phyloP scores from a whole-genome alignment of 352 stramenopile species.

The Elongisporangium anandrum region DNA sequence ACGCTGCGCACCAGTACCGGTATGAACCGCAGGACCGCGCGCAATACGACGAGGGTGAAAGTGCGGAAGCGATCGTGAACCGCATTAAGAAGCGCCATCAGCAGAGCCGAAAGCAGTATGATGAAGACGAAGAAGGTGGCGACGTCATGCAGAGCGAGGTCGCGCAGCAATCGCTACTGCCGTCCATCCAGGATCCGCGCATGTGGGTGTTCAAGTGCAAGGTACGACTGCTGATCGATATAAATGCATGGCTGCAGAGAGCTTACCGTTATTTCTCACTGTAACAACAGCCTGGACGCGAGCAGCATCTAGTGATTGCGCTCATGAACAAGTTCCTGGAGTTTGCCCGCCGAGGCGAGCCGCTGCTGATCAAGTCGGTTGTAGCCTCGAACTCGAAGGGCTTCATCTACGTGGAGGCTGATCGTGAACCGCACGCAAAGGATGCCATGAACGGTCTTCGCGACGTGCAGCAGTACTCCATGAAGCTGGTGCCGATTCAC shows the following conservation, averaged over 20 bases:
- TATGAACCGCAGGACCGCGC: slow-evolving; percentile 77
- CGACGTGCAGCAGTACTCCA: slow-evolving; percentile 84
- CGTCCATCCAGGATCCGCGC: slow-evolving; percentile 84
- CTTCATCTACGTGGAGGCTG: slow-evolving; percentile 88
- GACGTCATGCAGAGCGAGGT: slow-evolving; percentile 85
- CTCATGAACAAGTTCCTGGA: slow-evolving; percentile 91
- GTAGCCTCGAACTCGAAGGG: slow-evolving; percentile 85
- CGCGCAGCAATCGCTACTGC: slow-evolving; percentile 82
- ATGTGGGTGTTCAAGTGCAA: slow-evolving; percentile 93
- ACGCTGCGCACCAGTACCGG: slow-evolving; percentile 52
- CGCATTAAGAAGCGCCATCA: slow-evolving; percentile 87
- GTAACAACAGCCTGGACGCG: slow-evolving; percentile 48
- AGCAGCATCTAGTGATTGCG: slow-evolving; percentile 82
- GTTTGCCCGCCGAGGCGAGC: slow-evolving; percentile 76
- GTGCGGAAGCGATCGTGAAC: slow-evolving; percentile 82
- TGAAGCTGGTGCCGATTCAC: slow-evolving; percentile 87
- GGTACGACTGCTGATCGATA: slow-evolving; percentile 14
- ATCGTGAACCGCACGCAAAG: slow-evolving; percentile 82
- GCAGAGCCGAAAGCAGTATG: slow-evolving; percentile 79
- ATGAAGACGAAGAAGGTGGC: slow-evolving; percentile 79
- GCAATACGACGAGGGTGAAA: slow-evolving; percentile 75
- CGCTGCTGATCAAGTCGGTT: slow-evolving; percentile 83
- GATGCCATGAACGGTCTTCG: slow-evolving; percentile 81
- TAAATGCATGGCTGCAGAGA: not conserved
- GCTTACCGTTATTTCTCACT: slow-evolving; percentile 1